Conservation (phyloP, 2,329 filamentous ascomycete genomes). For the Fusarium mangiferae region DNA sequence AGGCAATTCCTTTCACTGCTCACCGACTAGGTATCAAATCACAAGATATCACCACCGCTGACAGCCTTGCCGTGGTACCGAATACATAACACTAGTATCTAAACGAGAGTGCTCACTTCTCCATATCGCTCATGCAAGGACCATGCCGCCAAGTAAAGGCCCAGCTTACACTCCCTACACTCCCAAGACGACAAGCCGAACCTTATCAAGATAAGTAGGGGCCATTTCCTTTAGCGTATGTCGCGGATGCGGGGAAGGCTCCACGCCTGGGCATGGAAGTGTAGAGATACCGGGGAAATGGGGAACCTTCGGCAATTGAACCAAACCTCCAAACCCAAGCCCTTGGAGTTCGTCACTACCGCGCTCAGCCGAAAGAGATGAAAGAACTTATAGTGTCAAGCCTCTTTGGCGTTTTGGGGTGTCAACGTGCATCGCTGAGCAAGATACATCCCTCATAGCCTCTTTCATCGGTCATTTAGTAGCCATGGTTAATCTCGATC, state of each 20-base stretch:
- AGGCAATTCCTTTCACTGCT: too few species aligned
- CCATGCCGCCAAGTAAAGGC: background rate
- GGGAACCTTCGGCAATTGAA: background rate
- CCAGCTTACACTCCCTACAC: background rate
- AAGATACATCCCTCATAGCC: background rate
- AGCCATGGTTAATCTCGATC: background rate
- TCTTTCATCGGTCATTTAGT: background rate
- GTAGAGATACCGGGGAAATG: background rate
- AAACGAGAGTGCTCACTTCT: too few species aligned
- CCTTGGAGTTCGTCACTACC: background rate
- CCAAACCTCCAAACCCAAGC: background rate
- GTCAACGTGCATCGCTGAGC: too few species aligned
- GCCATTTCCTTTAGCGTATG: background rate
- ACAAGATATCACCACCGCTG: too few species aligned
- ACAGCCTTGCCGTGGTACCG: too few species aligned
- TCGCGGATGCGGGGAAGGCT: background rate
- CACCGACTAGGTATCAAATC: too few species aligned
- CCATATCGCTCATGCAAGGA: too few species aligned
- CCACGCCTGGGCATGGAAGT: background rate
- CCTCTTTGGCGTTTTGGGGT: background rate
- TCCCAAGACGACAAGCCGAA: background rate
- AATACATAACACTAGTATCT: too few species aligned
- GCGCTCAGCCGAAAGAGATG: background rate
- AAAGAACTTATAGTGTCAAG: background rate
- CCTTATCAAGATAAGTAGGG: background rate